Evolutionary conservation across 2,329 filamentous ascomycete species (phyloP).

Genomic region (Diaporthe longicolla): DNA sequence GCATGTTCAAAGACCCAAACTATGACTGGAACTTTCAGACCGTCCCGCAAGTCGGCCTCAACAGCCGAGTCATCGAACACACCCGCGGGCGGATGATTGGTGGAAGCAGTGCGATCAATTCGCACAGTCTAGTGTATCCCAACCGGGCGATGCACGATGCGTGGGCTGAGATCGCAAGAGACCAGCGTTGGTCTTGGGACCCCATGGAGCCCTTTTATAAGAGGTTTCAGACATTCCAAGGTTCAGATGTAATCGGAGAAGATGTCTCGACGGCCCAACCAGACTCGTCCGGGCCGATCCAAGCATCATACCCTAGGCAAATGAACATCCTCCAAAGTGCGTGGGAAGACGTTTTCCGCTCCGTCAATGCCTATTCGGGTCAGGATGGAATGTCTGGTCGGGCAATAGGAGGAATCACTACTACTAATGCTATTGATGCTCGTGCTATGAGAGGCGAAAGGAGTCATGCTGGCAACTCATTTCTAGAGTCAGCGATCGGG

Average conservation of each 20-base stretch:
- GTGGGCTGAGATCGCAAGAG: constrained; percentile 9
- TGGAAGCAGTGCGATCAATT: constrained; percentile 23
- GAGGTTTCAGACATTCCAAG: not conserved
- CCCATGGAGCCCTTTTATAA: constrained; percentile 2
- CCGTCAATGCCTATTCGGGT: not conserved
- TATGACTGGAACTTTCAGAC: constrained; percentile 4
- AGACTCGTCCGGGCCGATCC: not conserved
- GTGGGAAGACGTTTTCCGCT: constrained; percentile 18
- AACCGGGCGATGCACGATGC: constrained; percentile 18
- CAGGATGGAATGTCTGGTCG: not conserved
- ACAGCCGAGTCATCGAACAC: constrained; percentile 10
- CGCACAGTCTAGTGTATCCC: constrained; percentile 10
- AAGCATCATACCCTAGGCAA: constrained; percentile 4
- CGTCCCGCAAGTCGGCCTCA: not conserved
- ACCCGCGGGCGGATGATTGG: constrained; percentile 5
- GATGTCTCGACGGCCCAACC: not conserved
- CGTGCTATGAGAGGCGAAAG: constrained; percentile 9
- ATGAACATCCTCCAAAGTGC: constrained; percentile 3
- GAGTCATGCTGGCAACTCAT: constrained; percentile 13
- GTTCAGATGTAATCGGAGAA: not conserved
- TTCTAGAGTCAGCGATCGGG: not conserved
- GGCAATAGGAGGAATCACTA: constrained; percentile 11
- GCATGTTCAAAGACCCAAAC: constrained; percentile 7
- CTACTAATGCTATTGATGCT: constrained; percentile 9
- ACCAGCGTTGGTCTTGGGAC: constrained; percentile 13